Evolutionary conservation across 768 basidiomycete species (phyloP).

Genomic region (Rhodotorula sphaerocarpa): DNA sequence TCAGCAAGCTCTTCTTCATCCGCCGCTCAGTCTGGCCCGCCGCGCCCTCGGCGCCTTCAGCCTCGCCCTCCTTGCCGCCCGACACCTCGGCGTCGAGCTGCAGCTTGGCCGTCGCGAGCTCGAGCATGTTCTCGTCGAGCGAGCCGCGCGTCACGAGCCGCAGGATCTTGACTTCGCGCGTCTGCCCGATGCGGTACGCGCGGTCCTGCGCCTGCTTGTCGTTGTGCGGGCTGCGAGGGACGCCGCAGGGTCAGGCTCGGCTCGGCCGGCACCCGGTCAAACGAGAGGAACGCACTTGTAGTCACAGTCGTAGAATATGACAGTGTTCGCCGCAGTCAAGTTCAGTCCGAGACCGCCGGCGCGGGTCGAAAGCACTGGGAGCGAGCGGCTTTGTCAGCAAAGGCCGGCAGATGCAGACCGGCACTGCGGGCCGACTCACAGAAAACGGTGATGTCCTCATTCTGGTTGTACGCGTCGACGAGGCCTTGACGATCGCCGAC

Average conservation of each 20-base stretch:
- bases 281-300: constrained; percentile 54
- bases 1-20: constrained; percentile 18
- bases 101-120: constrained; percentile 24
- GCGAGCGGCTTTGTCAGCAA: not conserved
- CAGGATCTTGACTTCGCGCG: constrained; percentile 78
- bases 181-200: constrained; percentile 78
- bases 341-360: constrained; percentile 97
- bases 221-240: constrained; percentile 50
- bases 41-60: not conserved
- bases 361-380: constrained; percentile 65
- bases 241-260: too few relatives aligned
- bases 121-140: constrained; percentile 69
- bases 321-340: constrained; percentile 86
- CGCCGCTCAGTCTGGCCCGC: constrained; percentile 9
- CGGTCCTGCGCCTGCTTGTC: constrained; percentile 92
- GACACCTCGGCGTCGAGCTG: constrained; percentile 23
- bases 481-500: constrained; percentile 87
- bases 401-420: too few relatives aligned
- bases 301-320: constrained; percentile 91
- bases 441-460: constrained; percentile 77
- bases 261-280: too few relatives aligned
- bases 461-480: constrained; percentile 91
- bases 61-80: not conserved
- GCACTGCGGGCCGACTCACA: too few relatives aligned
- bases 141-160: constrained; percentile 75